Conservation (phyloP, 805 yeast species). For the Kockiozyma suomiensis region DNA sequence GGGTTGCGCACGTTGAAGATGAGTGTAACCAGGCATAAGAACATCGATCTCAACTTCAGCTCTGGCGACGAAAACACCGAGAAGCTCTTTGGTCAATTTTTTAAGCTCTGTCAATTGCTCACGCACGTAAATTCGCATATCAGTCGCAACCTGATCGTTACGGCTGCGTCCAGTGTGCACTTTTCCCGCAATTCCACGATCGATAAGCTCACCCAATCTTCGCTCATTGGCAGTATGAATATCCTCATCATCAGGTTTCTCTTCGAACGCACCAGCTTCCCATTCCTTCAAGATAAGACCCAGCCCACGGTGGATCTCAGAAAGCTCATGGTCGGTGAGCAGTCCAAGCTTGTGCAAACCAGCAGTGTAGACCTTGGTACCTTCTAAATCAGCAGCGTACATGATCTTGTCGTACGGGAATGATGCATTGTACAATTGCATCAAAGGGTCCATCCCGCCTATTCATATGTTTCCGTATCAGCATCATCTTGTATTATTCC, state of each 20-base stretch:
- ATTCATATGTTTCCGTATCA: background rate
- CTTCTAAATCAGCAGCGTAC: constrained; percentile 92
- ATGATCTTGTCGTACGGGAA: constrained; percentile 92
- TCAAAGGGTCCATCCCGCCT: constrained; percentile 87
- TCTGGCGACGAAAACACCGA: constrained; percentile 63
- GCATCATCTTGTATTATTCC: too few species aligned
- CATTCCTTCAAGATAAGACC: constrained; percentile 75
- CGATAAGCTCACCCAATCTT: constrained; percentile 93
- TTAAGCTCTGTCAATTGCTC: constrained; percentile 66
- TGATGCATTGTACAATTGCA: constrained; percentile 97
- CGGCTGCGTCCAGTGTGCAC: constrained; percentile 99
- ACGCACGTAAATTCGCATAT: constrained; percentile 92
- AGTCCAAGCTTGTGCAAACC: constrained; percentile 82
- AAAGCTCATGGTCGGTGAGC: constrained; percentile 69
- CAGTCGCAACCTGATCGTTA: constrained; percentile 99
- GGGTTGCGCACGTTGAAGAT: constrained; percentile 98
- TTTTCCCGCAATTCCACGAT: constrained; percentile 90
- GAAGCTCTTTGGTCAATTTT: constrained; percentile 52
- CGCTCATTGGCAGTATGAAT: constrained; percentile 99
- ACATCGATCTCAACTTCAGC: constrained; percentile 86
- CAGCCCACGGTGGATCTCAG: constrained; percentile 82
- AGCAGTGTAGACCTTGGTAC: constrained; percentile 88
- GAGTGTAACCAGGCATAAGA: constrained; percentile 99
- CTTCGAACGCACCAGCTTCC: constrained; percentile 67
- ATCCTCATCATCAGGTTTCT: constrained; percentile 91